These are phyloP conservation scores for Medicago arabica DNA, from an alignment of 306 rosid species.

Conservation along the genomic window DNA sequence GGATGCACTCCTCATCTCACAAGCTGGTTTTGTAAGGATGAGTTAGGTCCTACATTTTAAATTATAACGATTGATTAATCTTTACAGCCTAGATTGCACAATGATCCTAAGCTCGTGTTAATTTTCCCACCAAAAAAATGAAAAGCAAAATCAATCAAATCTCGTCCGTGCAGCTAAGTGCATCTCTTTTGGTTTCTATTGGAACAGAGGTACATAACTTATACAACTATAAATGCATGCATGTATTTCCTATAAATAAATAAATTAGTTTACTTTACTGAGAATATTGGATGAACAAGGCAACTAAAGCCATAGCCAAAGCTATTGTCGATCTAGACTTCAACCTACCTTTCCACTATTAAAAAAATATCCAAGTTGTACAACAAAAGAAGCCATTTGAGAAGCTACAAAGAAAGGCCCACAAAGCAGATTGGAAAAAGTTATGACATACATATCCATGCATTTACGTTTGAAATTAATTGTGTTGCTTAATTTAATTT, in stretches of 20 bases:
- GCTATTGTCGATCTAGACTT: background rate
- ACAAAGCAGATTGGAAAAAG: background rate
- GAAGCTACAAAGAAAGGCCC: constrained; percentile 5
- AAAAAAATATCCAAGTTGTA: background rate
- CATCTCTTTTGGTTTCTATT: background rate
- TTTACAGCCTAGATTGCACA: constrained; percentile 3
- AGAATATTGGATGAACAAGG: background rate
- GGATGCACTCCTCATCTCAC: no score
- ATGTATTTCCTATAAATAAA: background rate
- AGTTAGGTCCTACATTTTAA: no score
- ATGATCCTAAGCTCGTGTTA: background rate
- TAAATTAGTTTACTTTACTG: background rate
- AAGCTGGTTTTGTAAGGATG: no score
- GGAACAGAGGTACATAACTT: background rate
- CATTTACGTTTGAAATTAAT: background rate
- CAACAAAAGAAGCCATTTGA: background rate
- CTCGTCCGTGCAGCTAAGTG: constrained; percentile 15
- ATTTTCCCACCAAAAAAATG: background rate
- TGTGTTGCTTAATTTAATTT: background rate
- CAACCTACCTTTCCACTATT: background rate
- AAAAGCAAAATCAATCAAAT: background rate
- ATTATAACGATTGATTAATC: background rate
- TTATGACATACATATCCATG: constrained; percentile 4
- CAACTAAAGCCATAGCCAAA: constrained; percentile 2
- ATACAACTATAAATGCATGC: background rate